These are phyloP conservation scores for Fraxinus americana DNA, from an alignment of 257 asterid species.

Conservation along the genomic window DNA sequence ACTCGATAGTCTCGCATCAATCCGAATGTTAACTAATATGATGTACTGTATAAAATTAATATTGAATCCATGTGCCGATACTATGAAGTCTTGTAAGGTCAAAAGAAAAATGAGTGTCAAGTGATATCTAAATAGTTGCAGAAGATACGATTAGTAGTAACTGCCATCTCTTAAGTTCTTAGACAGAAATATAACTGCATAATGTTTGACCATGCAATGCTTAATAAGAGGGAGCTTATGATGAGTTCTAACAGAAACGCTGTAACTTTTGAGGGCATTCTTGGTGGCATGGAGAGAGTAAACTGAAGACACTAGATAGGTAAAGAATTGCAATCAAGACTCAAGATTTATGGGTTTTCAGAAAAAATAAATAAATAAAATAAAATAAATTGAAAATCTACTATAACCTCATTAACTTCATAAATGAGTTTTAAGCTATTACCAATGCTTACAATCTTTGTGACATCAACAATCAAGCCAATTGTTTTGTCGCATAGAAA, in stretches of 20 bases:
- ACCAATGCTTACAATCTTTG: not conserved
- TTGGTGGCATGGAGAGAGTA: not conserved
- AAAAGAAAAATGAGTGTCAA: not conserved
- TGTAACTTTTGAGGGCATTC: not conserved
- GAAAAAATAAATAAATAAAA: not conserved
- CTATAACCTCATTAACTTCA: not conserved
- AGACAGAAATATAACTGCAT: not conserved
- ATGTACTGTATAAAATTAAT: not conserved
- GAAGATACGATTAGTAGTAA: not conserved
- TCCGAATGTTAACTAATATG: not conserved
- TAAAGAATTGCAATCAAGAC: not conserved
- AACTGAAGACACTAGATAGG: not conserved
- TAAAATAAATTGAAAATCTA: not conserved
- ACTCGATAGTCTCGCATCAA: not conserved
- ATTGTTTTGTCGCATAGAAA: not conserved
- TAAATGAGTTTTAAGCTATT: not conserved
- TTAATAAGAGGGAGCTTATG: not conserved
- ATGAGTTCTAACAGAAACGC: not conserved
- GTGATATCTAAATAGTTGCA: not conserved
- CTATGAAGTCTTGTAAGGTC: not conserved
- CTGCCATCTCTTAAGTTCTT: not conserved
- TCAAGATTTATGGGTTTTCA: not conserved
- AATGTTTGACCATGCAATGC: not conserved
- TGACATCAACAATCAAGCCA: slow-evolving; percentile 5
- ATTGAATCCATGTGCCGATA: not conserved